Percentiles rank a stretch among this genome's conserved stretches.
Evolutionary conservation across 441 rosid species (phyloP).

Genomic region (Geranium incanum): DNA sequence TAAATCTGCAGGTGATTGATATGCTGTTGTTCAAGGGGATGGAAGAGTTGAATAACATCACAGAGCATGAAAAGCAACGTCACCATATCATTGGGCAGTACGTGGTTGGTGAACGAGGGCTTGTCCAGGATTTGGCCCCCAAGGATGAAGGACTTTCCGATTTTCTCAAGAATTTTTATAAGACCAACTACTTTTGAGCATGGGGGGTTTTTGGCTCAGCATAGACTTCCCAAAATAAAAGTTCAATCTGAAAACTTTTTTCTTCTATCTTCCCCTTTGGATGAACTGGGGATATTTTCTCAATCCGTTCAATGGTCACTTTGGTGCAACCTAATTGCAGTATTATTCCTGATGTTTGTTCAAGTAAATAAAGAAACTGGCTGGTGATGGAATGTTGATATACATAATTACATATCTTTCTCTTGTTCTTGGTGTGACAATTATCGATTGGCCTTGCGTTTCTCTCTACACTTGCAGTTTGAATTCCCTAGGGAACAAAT

Average conservation of each 20-base stretch:
- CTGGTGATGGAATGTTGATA: no score
- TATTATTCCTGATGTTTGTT: not conserved
- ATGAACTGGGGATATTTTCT: not conserved
- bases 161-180: conserved; percentile 82
- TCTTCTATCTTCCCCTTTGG: not conserved
- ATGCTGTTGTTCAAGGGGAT: conserved; percentile 80
- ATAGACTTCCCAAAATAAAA: not conserved
- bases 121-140: conserved; percentile 55
- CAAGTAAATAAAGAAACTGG: not conserved
- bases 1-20: conserved; percentile 74
- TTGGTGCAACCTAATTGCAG: not conserved
- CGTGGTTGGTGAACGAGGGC: conserved; percentile 57
- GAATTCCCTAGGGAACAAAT: no score
- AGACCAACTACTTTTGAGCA: conserved; percentile 68
- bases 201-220: not conserved
- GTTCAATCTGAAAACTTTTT: no score
- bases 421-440: no score
- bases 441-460: no score
- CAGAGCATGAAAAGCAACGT: conserved; percentile 93
- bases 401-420: no score
- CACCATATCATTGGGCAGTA: conserved; percentile 94
- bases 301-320: not conserved
- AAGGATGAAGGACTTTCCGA: conserved; percentile 68
- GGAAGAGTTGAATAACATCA: conserved; percentile 79
- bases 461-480: no score